Conservation (phyloP, 768 basidiomycete species). For the Boletus patriciae region DNA sequence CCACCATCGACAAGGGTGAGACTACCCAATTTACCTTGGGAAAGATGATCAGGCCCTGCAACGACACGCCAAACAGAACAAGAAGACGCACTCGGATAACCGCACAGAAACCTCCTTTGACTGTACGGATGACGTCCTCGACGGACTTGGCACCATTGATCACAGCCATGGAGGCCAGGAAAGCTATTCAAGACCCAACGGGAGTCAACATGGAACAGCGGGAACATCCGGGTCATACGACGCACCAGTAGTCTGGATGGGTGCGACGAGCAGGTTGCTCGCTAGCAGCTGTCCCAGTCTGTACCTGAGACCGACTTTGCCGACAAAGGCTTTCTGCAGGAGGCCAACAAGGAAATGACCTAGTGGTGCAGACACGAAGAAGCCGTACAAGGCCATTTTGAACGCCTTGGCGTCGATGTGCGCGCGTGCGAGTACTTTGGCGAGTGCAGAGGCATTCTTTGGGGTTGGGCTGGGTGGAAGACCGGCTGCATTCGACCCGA, state of each 20-base stretch:
- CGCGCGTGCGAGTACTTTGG: slow-evolving; percentile 51
- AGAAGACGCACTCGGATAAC: slow-evolving; percentile 60
- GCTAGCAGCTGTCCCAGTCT: slow-evolving; percentile 73
- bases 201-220: not conserved
- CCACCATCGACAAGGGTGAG: slow-evolving; percentile 67
- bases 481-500: slow-evolving; percentile 70
- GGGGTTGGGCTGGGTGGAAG: slow-evolving; percentile 49
- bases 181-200: slow-evolving; percentile 43
- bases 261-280: slow-evolving; percentile 73
- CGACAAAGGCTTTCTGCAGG: slow-evolving; percentile 75
- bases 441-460: slow-evolving; percentile 54
- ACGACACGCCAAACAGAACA: not conserved
- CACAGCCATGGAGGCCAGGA: slow-evolving; percentile 76
- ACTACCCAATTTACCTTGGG: slow-evolving; percentile 75
- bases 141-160: slow-evolving; percentile 76
- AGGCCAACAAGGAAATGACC: slow-evolving; percentile 70
- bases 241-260: slow-evolving; percentile 69
- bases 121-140: slow-evolving; percentile 62
- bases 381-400: slow-evolving; percentile 85
- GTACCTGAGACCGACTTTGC: slow-evolving; percentile 61
- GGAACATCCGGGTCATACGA: not conserved
- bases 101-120: slow-evolving; percentile 70
- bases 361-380: slow-evolving; percentile 80
- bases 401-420: slow-evolving; percentile 70
- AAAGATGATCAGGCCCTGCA: not conserved